phyloP scores from a whole-genome alignment of 2,329 filamentous ascomycete genomes.

The Xylariomycetidae sp. region DNA sequence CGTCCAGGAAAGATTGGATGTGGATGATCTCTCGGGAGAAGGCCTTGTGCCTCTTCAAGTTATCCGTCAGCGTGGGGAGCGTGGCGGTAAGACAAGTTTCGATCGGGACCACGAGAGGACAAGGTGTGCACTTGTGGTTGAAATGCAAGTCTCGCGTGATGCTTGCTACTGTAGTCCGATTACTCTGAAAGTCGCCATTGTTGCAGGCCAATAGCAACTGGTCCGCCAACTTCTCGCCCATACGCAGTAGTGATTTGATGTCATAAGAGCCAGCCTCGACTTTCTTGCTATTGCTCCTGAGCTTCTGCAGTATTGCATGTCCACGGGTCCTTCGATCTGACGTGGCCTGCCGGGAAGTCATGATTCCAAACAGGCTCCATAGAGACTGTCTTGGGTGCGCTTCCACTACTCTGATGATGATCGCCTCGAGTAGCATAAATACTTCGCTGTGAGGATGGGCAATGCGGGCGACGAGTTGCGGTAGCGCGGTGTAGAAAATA shows the following conservation, averaged over 20 bases:
- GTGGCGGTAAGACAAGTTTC: conserved; percentile 80
- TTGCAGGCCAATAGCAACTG: conserved; percentile 79
- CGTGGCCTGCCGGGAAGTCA: conserved; percentile 66
- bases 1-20: conserved; percentile 75
- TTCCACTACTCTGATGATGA: conserved; percentile 81
- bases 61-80: conserved; percentile 70
- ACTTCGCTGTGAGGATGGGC: conserved; percentile 77
- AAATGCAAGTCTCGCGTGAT: conserved; percentile 76
- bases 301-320: conserved; percentile 44
- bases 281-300: conserved; percentile 46
- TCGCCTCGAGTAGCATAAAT: conserved; percentile 69
- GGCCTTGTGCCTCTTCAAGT: conserved; percentile 71
- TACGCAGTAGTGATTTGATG: conserved; percentile 65
- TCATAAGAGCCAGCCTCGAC: conserved; percentile 51
- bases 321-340: conserved; percentile 58
- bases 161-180: conserved; percentile 63
- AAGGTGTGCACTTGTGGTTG: conserved; percentile 78
- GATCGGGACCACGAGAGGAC: conserved; percentile 81
- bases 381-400: conserved; percentile 86
- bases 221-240: conserved; percentile 78
- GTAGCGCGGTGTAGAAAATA: conserved; percentile 76
- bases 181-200: conserved; percentile 67
- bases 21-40: conserved; percentile 85
- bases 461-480: conserved; percentile 94
- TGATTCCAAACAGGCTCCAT: conserved; percentile 85